Base-by-base conservation (phyloP, 768 basidiomycete species). In the Mycena floridula region DNA sequence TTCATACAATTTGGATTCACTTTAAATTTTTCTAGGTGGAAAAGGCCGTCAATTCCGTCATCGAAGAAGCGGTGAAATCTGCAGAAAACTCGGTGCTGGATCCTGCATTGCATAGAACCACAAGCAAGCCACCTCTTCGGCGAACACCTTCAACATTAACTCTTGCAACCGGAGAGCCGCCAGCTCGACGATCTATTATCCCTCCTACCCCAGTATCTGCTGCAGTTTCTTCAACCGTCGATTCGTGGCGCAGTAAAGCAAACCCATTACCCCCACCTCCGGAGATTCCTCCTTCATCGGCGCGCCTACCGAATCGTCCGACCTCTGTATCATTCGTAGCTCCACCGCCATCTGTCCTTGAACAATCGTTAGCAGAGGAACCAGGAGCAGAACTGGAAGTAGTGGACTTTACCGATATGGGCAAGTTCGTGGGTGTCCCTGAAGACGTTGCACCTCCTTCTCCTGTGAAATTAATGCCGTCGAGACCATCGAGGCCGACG, bases 341-440 rank as follows among this genome's bases (percentile, higher is more conserved):
- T 26, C 56, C 68, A 5, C 57, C 66, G 28, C 66, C 60, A 18
- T 64, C 67, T 12, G 64, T 67, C 20, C 47, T 68, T 11, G 69
- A 72, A 23, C 69, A 68, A 46, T 59, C 70, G 16, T 62, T 84
- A n/a, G 64, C 65, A 15, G 61, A 69, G 32, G 61, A 63, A 43
- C 60, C 70, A 4, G 77, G 73, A 18, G 85, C 83, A 52, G 74
- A 80, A 44, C 70, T 89, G 3, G 87, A 89, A 54, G 75, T 85
- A n/a, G 76, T 91, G 6, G 87, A 90, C 54, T 91, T 89, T 52
- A 75, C 76, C 2, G 87, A 91, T 38, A 69, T 89, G 58, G 84
- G 71, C 35, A 82, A 78, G 63, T 77, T 90, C 47, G 69, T 85
- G 9, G 80, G 76, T 23, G 64, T 64, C 38, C 39, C 68, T 16